phyloP scores from a whole-genome alignment of 2,329 filamentous ascomycete genomes.

The Stagonosporopsis chrysanthemi region DNA sequence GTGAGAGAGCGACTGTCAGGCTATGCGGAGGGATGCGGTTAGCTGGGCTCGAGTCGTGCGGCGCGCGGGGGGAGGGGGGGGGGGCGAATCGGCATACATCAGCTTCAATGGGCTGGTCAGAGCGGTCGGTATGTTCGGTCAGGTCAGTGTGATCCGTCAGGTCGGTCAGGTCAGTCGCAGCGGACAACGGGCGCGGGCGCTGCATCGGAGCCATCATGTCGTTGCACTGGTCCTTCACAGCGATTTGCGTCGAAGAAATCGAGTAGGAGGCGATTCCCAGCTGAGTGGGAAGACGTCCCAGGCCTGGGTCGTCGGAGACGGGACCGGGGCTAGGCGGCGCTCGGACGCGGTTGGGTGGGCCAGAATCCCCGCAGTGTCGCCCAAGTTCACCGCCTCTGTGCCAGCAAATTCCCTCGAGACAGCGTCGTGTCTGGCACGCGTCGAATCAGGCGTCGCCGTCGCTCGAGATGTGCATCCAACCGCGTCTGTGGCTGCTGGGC shows the following conservation, averaged over 20 bases:
- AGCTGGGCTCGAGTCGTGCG: slow-evolving; percentile 24
- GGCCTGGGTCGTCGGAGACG: slow-evolving; percentile 16
- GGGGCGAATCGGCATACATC: slow-evolving; percentile 16
- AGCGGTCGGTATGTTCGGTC: slow-evolving; percentile 2
- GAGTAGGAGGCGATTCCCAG: slow-evolving; percentile 17
- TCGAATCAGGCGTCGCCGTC: slow-evolving; percentile 9
- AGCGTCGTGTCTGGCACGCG: slow-evolving; percentile 1
- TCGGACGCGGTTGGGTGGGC: slow-evolving; percentile 10
- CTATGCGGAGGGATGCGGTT: slow-evolving; percentile 29
- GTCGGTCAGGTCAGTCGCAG: slow-evolving; percentile 11
- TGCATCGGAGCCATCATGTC: slow-evolving; percentile 2
- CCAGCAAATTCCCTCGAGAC: slow-evolving; percentile 9
- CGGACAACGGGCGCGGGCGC: slow-evolving; percentile 13
- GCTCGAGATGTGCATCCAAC: neutral
- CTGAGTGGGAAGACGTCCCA: slow-evolving; percentile 20
- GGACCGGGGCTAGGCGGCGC: slow-evolving; percentile 12
- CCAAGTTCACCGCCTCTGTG: slow-evolving; percentile 11
- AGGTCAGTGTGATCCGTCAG: neutral
- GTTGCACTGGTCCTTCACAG: slow-evolving; percentile 6
- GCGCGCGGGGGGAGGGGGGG: too few relatives aligned
- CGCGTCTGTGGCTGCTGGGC: slow-evolving; percentile 6
- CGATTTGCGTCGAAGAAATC: slow-evolving; percentile 9
- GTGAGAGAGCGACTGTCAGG: slow-evolving; percentile 44
- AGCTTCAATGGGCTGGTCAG: slow-evolving; percentile 7
- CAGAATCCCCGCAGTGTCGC: slow-evolving; percentile 11